Evolutionary conservation across 2,329 filamentous ascomycete species (phyloP).

Genomic region (Trichophyton simii): DNA sequence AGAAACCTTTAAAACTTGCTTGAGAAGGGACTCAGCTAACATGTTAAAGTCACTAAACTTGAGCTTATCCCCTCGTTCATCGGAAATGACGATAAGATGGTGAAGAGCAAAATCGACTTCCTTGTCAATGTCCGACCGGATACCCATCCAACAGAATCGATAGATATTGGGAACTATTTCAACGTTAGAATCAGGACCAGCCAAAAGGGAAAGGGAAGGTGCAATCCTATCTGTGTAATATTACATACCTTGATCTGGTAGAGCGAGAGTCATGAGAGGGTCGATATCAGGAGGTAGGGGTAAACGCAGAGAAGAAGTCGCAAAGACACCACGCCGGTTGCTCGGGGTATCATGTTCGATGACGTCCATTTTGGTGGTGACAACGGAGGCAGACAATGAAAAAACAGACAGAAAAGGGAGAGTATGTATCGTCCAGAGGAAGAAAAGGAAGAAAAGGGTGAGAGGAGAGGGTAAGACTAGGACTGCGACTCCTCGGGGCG

Average conservation of each 20-base stretch:
- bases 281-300: conserved; percentile 1
- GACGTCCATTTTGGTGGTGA: conserved; percentile 4
- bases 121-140: conserved; percentile 63
- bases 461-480: not conserved
- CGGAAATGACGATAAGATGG: conserved; percentile 89
- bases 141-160: conserved; percentile 68
- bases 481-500: not conserved
- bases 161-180: conserved; percentile 54
- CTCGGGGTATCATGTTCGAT: conserved; percentile 30
- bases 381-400: not conserved
- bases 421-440: not conserved
- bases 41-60: conserved; percentile 85
- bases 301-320: conserved; percentile 2
- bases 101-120: conserved; percentile 91
- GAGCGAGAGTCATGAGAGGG: conserved; percentile 1
- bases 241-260: conserved; percentile 5
- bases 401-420: not conserved
- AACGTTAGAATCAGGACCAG: not conserved
- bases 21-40: conserved; percentile 74
- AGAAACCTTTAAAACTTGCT: conserved; percentile 69
- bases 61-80: conserved; percentile 88
- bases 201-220: not conserved
- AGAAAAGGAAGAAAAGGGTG: not conserved
- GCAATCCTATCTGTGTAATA: not conserved
- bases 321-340: conserved; percentile 25